phyloP scores from a whole-genome alignment of 139 green algal genomes.

The Chlamydomonas sp. region DNA sequence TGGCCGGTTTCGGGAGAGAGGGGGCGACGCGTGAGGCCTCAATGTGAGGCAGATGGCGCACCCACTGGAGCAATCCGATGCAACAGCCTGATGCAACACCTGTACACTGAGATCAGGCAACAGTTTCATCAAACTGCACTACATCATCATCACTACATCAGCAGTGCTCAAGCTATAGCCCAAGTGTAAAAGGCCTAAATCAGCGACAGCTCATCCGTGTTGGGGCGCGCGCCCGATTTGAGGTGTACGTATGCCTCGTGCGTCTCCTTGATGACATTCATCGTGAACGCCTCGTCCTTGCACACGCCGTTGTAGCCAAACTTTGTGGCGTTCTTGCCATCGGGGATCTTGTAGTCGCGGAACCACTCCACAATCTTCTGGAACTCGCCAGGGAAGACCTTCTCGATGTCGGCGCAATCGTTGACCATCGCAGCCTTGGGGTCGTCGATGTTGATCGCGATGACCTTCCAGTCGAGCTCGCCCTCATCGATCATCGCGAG shows the following conservation, averaged over 20 bases:
- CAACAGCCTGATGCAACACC: no score
- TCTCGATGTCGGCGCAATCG: constrained; percentile 94
- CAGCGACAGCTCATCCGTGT: no score
- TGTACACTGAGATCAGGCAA: no score
- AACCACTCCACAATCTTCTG: constrained; percentile 93
- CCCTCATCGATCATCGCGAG: constrained; percentile 98
- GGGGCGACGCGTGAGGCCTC: no score
- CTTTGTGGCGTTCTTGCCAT: constrained; percentile 91
- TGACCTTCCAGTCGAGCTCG: constrained; percentile 99
- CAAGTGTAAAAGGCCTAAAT: no score
- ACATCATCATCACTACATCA: no score
- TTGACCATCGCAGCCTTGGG: constrained; percentile 86
- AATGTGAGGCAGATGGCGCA: no score
- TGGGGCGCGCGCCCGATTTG: constrained; percentile 50
- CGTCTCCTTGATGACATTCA: constrained; percentile 59
- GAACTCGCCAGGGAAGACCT: constrained; percentile 89
- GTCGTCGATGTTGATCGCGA: constrained; percentile 83
- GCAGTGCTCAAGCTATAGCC: no score
- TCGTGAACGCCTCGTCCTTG: constrained; percentile 75
- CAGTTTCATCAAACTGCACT: no score
- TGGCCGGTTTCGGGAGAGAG: no score
- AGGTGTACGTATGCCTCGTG: constrained; percentile 50
- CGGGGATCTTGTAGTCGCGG: constrained; percentile 98
- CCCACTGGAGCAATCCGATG: no score
- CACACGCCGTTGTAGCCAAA: constrained; percentile 91